Conservation (phyloP, 2,329 filamentous ascomycete genomes). For the Fusarium setosum region DNA sequence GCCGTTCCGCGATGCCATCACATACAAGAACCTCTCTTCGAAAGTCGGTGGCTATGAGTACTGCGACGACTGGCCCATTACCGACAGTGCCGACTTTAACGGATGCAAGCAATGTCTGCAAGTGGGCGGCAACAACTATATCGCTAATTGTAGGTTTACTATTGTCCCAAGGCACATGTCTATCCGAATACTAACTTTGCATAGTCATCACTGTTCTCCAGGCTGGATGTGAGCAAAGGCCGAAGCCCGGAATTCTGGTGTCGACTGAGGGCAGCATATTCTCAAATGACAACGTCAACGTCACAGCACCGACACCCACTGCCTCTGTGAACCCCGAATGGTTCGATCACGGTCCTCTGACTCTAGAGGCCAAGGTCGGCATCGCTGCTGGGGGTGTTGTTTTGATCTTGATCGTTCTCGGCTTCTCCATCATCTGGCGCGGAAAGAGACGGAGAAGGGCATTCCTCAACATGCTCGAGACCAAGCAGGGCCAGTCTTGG, state of each 20-base stretch:
- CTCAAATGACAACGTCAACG: slow-evolving; percentile 57
- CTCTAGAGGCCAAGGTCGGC: slow-evolving; percentile 67
- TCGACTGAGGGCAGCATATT: slow-evolving; percentile 65
- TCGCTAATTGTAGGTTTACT: slow-evolving; percentile 65
- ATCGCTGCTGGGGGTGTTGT: slow-evolving; percentile 65
- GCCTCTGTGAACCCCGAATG: slow-evolving; percentile 54
- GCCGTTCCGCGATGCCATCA: slow-evolving; percentile 57
- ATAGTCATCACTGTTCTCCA: slow-evolving; percentile 62
- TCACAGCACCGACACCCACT: slow-evolving; percentile 60
- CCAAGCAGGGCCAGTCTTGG: slow-evolving; percentile 56
- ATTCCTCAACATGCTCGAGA: slow-evolving; percentile 61
- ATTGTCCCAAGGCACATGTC: background rate
- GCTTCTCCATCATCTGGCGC: slow-evolving; percentile 65
- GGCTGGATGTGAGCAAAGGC: slow-evolving; percentile 66
- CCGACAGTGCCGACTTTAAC: slow-evolving; percentile 49
- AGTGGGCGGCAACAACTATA: slow-evolving; percentile 49
- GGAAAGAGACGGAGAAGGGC: slow-evolving; percentile 66
- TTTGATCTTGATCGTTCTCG: slow-evolving; percentile 58
- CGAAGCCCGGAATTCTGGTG: slow-evolving; percentile 58
- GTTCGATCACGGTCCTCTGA: slow-evolving; percentile 57
- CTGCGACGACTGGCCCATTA: slow-evolving; percentile 60
- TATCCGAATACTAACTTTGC: slow-evolving; percentile 31
- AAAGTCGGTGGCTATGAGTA: slow-evolving; percentile 62
- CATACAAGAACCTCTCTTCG: slow-evolving; percentile 61
- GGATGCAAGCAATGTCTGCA: slow-evolving; percentile 61